These are phyloP conservation scores for Yarrowia alimentaria DNA, from an alignment of 805 yeast species.

Conservation along the genomic window DNA sequence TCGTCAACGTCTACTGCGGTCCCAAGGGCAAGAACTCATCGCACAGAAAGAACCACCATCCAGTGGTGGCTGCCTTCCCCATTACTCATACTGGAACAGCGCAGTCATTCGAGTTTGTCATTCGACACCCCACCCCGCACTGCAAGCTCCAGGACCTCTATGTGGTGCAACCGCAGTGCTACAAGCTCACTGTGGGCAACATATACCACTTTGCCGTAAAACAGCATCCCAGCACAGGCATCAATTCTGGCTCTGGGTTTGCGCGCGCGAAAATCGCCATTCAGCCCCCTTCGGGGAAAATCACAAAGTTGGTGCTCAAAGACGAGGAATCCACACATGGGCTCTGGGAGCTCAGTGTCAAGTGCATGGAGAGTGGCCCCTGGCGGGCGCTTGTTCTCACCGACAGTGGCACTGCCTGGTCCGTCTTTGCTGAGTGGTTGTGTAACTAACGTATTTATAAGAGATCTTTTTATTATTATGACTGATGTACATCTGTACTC, in stretches of 20 bases:
- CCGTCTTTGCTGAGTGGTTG: conserved; percentile 88
- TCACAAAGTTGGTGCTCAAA: conserved; percentile 55
- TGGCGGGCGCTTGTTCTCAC: conserved; percentile 84
- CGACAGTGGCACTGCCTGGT: conserved; percentile 76
- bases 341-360: conserved; percentile 58
- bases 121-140: conserved; percentile 67
- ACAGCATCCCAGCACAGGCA: conserved; percentile 59
- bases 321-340: conserved; percentile 43
- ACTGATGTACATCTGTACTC: too few relatives aligned
- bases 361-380: conserved; percentile 67
- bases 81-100: conserved; percentile 66
- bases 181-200: conserved; percentile 53
- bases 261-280: conserved; percentile 60
- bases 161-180: conserved; percentile 79
- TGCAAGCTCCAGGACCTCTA: conserved; percentile 73
- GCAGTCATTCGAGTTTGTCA: conserved; percentile 65
- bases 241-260: conserved; percentile 43
- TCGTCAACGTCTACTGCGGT: conserved; percentile 72
- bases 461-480: not conserved
- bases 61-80: conserved; percentile 71
- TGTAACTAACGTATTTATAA: conserved; percentile 44
- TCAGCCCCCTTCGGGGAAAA: conserved; percentile 82
- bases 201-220: conserved; percentile 63
- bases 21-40: conserved; percentile 45
- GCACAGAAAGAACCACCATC: conserved; percentile 45